Evolutionary conservation across 257 asterid genomes (phyloP).

Genomic region (Ehretia macrophylla): DNA sequence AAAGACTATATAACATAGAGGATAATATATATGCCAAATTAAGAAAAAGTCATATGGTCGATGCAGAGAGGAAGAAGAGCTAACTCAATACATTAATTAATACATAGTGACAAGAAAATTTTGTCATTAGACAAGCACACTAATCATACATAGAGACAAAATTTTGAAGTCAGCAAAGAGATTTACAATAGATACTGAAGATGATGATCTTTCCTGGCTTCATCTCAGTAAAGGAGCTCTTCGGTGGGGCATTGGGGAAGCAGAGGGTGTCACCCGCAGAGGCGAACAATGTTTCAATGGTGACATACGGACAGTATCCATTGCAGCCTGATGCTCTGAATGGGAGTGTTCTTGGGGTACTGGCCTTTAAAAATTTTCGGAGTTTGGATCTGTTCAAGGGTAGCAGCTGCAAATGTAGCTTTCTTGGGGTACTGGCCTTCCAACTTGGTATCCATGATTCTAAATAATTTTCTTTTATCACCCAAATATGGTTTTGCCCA

Average conservation of each 20-base stretch:
- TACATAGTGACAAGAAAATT: not conserved
- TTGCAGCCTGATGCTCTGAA: conserved; percentile 17
- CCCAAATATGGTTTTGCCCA: conserved; percentile 75
- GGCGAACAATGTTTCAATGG: conserved; percentile 35
- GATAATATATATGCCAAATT: too few species aligned
- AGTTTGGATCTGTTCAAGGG: conserved; percentile 47
- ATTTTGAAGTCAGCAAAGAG: not conserved
- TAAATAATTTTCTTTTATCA: conserved; percentile 58
- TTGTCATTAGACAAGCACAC: not conserved
- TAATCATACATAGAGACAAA: not conserved
- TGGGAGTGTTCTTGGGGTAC: conserved; percentile 40
- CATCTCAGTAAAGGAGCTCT: conserved; percentile 46
- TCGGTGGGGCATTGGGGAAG: conserved; percentile 49
- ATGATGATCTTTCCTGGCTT: conserved; percentile 9
- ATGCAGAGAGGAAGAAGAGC: not conserved
- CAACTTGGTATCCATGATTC: conserved; percentile 71
- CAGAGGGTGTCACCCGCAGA: conserved; percentile 38
- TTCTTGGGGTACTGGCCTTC: conserved; percentile 83
- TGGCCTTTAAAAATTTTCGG: too few species aligned
- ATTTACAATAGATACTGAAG: not conserved
- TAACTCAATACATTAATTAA: not conserved
- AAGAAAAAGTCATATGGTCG: too few species aligned
- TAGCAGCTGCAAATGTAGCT: conserved; percentile 63
- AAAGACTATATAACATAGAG: too few species aligned
- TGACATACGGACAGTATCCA: conserved; percentile 17